These are phyloP conservation scores for Neurospora sp. DNA, from an alignment of 495 filamentous ascomycete species.

Conservation along the genomic window DNA sequence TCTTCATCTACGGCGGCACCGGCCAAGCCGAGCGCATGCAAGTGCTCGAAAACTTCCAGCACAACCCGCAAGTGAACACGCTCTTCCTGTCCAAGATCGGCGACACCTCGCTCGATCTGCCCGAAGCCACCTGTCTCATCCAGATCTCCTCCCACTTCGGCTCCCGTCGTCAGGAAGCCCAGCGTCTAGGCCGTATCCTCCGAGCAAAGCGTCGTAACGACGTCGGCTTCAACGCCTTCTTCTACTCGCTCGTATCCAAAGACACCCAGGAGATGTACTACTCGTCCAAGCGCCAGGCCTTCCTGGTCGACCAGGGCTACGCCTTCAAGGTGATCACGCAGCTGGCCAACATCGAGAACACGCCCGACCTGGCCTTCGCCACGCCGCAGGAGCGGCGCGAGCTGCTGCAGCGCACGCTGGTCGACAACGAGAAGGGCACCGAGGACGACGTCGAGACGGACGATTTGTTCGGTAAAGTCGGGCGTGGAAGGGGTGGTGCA, in stretches of 20 bases:
- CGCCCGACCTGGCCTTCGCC: slow-evolving; percentile 68
- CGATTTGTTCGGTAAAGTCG: slow-evolving; percentile 62
- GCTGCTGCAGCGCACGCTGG: slow-evolving; percentile 81
- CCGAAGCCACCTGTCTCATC: slow-evolving; percentile 94
- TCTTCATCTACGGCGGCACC: slow-evolving; percentile 90
- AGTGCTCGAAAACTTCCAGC: slow-evolving; percentile 93
- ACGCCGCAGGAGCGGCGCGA: slow-evolving; percentile 77
- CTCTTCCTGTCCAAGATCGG: slow-evolving; percentile 98
- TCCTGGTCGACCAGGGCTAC: slow-evolving; percentile 97
- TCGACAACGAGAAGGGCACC: slow-evolving; percentile 73
- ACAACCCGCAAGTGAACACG: slow-evolving; percentile 86
- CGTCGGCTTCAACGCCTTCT: slow-evolving; percentile 99
- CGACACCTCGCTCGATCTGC: slow-evolving; percentile 92
- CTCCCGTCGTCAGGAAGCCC: slow-evolving; percentile 93
- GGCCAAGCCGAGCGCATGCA: slow-evolving; percentile 75
- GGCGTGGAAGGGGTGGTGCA: slow-evolving; percentile 28
- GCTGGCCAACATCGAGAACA: slow-evolving; percentile 78
- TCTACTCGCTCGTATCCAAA: slow-evolving; percentile 94
- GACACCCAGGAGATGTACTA: slow-evolving; percentile 98
- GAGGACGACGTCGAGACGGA: slow-evolving; percentile 73
- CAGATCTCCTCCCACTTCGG: slow-evolving; percentile 98
- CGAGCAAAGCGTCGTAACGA: slow-evolving; percentile 94
- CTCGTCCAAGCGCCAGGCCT: slow-evolving; percentile 92
- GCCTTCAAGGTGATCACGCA: slow-evolving; percentile 99
- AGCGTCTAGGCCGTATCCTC: slow-evolving; percentile 88